Evolutionary conservation across 352 stramenopile species (phyloP), one percentile per base, ranked within the genome.

Genomic region (Phytophthora cajani): DNA sequence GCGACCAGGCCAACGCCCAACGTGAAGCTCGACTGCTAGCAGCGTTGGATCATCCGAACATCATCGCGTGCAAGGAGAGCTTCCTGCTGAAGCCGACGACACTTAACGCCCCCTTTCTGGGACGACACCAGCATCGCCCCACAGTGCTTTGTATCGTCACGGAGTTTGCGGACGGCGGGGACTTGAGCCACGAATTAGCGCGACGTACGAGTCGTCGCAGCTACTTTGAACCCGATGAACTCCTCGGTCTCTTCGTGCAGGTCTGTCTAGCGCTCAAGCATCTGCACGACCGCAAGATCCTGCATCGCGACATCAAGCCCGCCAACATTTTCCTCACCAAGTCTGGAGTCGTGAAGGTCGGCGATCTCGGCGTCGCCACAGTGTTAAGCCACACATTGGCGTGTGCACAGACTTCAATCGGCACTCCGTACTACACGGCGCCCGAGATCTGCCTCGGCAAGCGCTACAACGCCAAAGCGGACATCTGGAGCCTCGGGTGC

Each of bases 401-500:
- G 7, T 87, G 85, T 59, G 84, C 84, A 1, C 75, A 90, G 66
- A 93, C 86, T n/a, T 78, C 86, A n/a, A 89, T 83, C 14, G 86
- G 86, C 9, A 93, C 86, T 2, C 86, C 86, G 56, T 98, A 97
- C 75, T 98, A 98, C 80, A 98, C 97, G 52, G 97, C 91, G 9
- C 95, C 95, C 42, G 95, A 98, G 74, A 97, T 98, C 50, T 98
- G 91, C 69, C 79, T 97, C 12, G 94, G 96, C 16, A 85, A 95
- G 56, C 80, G 81, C 14, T 98, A 98, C 82, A 97, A 98, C 58
- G 82, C 94, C 62, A 98, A 98, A 77, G 96, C 89, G 0, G 95
- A 98, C 69, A 74, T 98, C 17, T 98, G 95, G 95, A 97, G 94
- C 33, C 77, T 98, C 14, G 95, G 95, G 2, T 98, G 94, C 71